Percentiles rank a stretch among this genome's conserved stretches.
Conservation (phyloP, 306 rosid genomes). For the Corylus heterophylla region DNA sequence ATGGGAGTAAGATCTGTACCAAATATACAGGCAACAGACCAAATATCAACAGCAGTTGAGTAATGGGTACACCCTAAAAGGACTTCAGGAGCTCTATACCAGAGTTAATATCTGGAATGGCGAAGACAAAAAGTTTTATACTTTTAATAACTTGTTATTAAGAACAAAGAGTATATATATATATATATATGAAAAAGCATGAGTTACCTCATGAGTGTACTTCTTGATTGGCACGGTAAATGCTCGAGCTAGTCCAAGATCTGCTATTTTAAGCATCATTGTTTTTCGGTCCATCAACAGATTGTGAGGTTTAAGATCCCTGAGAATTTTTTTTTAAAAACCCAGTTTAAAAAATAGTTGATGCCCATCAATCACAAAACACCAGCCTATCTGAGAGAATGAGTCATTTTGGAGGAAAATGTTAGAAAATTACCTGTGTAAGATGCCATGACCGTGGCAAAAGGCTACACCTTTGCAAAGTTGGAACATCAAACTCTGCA, state of each 20-base stretch:
- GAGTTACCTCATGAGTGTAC: slow-evolving; percentile 87
- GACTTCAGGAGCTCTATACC: slow-evolving; percentile 99
- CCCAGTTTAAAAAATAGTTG: background rate
- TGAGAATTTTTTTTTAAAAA: background rate
- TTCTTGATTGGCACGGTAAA: slow-evolving; percentile 88
- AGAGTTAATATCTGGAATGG: slow-evolving; percentile 72
- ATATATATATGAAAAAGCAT: background rate
- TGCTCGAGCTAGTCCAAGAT: slow-evolving; percentile 93
- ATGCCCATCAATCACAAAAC: background rate
- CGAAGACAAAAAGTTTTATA: too few species aligned
- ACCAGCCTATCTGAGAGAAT: too few species aligned
- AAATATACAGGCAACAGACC: slow-evolving; percentile 96
- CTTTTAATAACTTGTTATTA: background rate
- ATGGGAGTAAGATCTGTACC: slow-evolving; percentile 40
- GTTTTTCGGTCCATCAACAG: slow-evolving; percentile 87
- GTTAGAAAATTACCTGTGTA: slow-evolving; percentile 56
- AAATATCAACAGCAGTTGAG: slow-evolving; percentile 91
- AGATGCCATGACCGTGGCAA: slow-evolving; percentile 95
- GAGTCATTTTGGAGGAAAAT: background rate
- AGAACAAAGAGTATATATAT: background rate
- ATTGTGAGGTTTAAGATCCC: slow-evolving; percentile 97
- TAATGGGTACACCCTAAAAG: slow-evolving; percentile 94
- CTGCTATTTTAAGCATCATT: slow-evolving; percentile 85
- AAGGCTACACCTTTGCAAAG: slow-evolving; percentile 97
- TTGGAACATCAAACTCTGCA: slow-evolving; percentile 85